Evolutionary conservation across 139 green algal species (phyloP).

Genomic region (Gonium pectorale): DNA sequence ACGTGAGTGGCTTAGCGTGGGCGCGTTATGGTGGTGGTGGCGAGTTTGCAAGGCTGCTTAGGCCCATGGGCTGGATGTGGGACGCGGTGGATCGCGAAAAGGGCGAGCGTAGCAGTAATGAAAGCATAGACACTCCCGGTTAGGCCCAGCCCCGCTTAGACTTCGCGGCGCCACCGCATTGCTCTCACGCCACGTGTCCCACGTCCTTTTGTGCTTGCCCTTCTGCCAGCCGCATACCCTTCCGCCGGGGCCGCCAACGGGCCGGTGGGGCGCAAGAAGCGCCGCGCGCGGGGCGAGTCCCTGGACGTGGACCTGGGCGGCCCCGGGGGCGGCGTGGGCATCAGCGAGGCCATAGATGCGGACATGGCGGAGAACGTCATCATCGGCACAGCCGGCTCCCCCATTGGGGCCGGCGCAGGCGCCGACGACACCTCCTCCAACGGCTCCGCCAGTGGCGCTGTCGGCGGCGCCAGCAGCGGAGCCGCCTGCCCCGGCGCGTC

Average conservation of each 20-base stretch:
- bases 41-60: too few species aligned
- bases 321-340: conserved; percentile 16
- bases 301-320: conserved; percentile 17
- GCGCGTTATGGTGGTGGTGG: neutral
- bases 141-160: too few species aligned
- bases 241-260: neutral
- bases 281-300: conserved; percentile 47
- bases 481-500: neutral
- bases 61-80: too few species aligned
- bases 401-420: neutral
- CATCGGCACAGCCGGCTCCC: neutral
- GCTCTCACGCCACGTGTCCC: too few species aligned
- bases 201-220: too few species aligned
- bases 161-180: too few species aligned
- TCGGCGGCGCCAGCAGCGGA: neutral
- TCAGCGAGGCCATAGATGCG: conserved; percentile 28
- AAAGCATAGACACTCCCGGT: too few species aligned
- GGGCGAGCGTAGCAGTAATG: too few species aligned
- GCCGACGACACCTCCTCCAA: conserved; percentile 30
- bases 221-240: neutral
- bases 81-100: too few species aligned
- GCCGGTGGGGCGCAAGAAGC: conserved; percentile 65
- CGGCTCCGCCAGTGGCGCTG: conserved; percentile 9
- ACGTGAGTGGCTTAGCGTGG: conserved; percentile 15
- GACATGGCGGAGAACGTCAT: conserved; percentile 1